phyloP scores from a whole-genome alignment of 192 early-diverging fungal species.

The Coemansia guatemalensis region DNA sequence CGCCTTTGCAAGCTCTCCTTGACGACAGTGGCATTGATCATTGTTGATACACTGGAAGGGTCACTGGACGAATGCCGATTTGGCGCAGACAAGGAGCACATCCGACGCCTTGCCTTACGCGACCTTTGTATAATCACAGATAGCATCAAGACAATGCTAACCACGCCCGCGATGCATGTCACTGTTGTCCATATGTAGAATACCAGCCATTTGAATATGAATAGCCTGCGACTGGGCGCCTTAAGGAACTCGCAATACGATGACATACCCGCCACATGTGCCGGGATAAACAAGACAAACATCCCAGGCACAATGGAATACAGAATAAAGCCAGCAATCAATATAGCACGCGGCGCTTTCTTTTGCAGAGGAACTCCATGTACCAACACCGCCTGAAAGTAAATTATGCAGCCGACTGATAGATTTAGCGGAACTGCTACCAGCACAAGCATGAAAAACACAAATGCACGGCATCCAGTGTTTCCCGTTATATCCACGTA shows the following conservation, averaged over 20 bases:
- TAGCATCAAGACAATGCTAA: constrained; percentile 20
- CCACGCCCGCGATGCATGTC: constrained; percentile 13
- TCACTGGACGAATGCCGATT: neutral
- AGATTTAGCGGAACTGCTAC: constrained; percentile 26
- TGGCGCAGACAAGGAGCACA: neutral
- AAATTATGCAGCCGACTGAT: constrained; percentile 33
- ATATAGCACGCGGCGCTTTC: constrained; percentile 1
- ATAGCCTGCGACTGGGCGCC: constrained; percentile 17
- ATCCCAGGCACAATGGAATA: constrained; percentile 21
- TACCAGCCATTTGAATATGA: constrained; percentile 45
- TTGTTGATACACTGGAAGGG: neutral
- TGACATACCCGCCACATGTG: constrained; percentile 12
- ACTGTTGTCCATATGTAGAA: constrained; percentile 37
- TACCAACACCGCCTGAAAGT: constrained; percentile 37
- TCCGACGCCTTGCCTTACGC: neutral
- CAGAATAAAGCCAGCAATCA: neutral
- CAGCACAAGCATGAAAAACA: constrained; percentile 20
- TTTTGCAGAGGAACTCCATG: constrained; percentile 13
- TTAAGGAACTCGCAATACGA: constrained; percentile 25
- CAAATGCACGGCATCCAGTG: constrained; percentile 15
- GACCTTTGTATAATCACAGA: constrained; percentile 7
- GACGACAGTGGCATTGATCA: constrained; percentile 6
- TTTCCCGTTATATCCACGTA: constrained; percentile 5
- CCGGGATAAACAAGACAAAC: constrained; percentile 24
- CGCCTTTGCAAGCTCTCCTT: constrained; percentile 16